Evolutionary conservation across 2,329 filamentous ascomycete genomes (phyloP).

Genomic region (Myriangium duriaei): DNA sequence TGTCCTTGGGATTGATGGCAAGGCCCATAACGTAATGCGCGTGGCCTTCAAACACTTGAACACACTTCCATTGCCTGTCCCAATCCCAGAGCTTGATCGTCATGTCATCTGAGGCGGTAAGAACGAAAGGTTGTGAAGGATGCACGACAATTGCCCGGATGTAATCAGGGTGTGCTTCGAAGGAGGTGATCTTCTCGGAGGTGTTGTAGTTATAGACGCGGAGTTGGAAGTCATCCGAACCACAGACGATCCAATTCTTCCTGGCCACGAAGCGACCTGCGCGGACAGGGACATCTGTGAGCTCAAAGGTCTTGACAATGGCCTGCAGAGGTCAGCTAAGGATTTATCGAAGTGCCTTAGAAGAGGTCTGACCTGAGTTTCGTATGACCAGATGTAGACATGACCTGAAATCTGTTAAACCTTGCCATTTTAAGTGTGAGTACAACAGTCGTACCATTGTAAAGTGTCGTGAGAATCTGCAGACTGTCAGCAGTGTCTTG

Average conservation of each 20-base stretch:
- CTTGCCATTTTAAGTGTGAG: too few relatives aligned
- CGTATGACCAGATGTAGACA: slow-evolving; percentile 98
- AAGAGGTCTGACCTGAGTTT: slow-evolving; percentile 58
- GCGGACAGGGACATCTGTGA: slow-evolving; percentile 94
- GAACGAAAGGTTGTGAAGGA: slow-evolving; percentile 85
- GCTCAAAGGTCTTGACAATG: slow-evolving; percentile 97
- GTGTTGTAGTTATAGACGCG: slow-evolving; percentile 99
- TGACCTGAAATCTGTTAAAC: slow-evolving; percentile 53
- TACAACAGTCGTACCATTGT: slow-evolving; percentile 87
- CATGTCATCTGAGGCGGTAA: slow-evolving; percentile 97
- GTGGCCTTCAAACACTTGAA: slow-evolving; percentile 93
- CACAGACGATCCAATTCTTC: slow-evolving; percentile 76
- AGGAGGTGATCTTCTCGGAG: slow-evolving; percentile 92
- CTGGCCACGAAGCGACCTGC: slow-evolving; percentile 91
- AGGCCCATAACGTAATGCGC: slow-evolving; percentile 95
- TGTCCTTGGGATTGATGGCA: slow-evolving; percentile 95
- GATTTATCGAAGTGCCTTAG: too few relatives aligned
- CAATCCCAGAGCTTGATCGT: slow-evolving; percentile 98
- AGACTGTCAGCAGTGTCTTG: slow-evolving; percentile 15
- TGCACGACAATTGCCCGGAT: slow-evolving; percentile 95
- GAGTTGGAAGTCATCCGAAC: slow-evolving; percentile 79
- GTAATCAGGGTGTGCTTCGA: slow-evolving; percentile 96
- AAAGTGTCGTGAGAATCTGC: slow-evolving; percentile 74
- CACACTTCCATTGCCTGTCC: slow-evolving; percentile 97
- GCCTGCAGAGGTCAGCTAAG: slow-evolving; percentile 37